These are phyloP conservation scores for Solanum arcanum DNA, from an alignment of 257 asterid species.

Conservation along the genomic window DNA sequence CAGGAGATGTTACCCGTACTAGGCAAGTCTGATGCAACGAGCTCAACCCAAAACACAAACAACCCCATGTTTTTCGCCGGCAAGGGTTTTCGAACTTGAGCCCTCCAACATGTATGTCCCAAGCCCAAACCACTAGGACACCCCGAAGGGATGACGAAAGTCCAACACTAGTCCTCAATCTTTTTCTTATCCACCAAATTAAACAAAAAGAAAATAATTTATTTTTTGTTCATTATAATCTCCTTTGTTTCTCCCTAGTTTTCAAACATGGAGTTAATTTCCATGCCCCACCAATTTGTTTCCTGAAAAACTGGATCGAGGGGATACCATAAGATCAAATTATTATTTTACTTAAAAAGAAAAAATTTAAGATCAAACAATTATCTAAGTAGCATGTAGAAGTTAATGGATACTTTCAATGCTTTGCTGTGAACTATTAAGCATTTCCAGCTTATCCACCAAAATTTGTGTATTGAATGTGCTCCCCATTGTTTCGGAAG, in stretches of 20 bases:
- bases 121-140: background rate
- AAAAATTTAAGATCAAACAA: background rate
- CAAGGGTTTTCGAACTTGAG: background rate
- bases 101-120: background rate
- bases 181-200: background rate
- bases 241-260: background rate
- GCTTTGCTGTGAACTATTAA: conserved; percentile 89
- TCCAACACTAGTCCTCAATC: background rate
- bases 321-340: background rate
- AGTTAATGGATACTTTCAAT: conserved; percentile 85
- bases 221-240: background rate
- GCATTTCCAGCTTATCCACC: conserved; percentile 83
- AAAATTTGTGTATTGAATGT: conserved; percentile 76
- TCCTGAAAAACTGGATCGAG: background rate
- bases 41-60: background rate
- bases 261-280: background rate
- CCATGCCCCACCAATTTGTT: background rate
- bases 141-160: background rate
- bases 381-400: background rate
- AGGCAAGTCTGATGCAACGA: background rate
- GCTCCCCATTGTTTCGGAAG: conserved; percentile 56
- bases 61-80: background rate
- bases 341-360: background rate
- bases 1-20: background rate
- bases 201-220: background rate